Evolutionary conservation across 495 filamentous ascomycete species (phyloP).

Genomic region (Penicillium silybi): DNA sequence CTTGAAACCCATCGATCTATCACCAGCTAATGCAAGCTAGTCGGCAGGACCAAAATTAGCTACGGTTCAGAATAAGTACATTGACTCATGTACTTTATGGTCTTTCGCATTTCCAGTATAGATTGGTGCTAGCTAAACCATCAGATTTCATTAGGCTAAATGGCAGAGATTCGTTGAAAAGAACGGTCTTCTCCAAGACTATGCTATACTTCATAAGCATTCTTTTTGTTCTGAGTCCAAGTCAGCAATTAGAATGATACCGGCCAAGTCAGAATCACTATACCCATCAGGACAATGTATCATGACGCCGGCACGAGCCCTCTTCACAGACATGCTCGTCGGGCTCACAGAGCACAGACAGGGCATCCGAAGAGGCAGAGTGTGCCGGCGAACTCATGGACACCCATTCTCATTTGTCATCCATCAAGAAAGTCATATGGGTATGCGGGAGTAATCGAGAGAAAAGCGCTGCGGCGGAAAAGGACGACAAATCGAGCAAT

Average conservation of each 20-base stretch:
- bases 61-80: not conserved
- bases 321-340: slow-evolving; percentile 3
- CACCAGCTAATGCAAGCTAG: not conserved
- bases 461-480: not conserved
- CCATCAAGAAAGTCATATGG: slow-evolving; percentile 7
- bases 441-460: slow-evolving; percentile 3
- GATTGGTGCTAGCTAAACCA: slow-evolving; percentile 3
- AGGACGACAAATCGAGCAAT: slow-evolving; percentile 8
- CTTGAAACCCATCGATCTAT: not conserved
- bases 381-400: slow-evolving; percentile 8
- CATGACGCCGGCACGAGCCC: slow-evolving; percentile 30
- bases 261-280: not conserved
- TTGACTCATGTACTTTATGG: not conserved
- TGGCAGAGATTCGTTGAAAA: not conserved
- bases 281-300: slow-evolving; percentile 30
- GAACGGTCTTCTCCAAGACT: not conserved
- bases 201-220: not conserved
- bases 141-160: not conserved
- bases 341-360: not conserved
- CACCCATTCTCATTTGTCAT: slow-evolving; percentile 3
- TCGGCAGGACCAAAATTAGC: not conserved
- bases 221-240: slow-evolving; percentile 12
- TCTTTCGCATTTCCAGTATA: not conserved
- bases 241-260: slow-evolving; percentile 6
- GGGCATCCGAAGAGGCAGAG: not conserved